Evolutionary conservation across 371 early-diverging fungal species (phyloP).

Genomic region (Globomyces sp.): DNA sequence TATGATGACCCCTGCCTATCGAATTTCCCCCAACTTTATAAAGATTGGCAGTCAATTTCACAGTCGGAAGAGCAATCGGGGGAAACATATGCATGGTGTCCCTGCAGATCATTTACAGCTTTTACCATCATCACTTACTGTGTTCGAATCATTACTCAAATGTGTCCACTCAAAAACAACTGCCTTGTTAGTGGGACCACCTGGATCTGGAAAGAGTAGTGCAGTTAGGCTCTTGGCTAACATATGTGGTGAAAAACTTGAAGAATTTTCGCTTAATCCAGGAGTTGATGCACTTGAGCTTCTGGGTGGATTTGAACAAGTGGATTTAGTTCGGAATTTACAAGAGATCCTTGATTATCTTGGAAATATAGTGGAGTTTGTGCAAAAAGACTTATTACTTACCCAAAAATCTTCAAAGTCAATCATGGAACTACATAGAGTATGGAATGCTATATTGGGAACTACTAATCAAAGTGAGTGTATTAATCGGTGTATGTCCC

Average conservation of each 20-base stretch:
- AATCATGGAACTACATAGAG: background rate
- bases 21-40: slow-evolving; percentile 37
- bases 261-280: slow-evolving; percentile 93
- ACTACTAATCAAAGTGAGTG: slow-evolving; percentile 20
- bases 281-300: slow-evolving; percentile 94
- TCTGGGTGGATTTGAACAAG: slow-evolving; percentile 96
- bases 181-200: slow-evolving; percentile 87
- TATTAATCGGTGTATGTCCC: slow-evolving; percentile 22
- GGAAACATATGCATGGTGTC: slow-evolving; percentile 4
- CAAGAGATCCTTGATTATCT: slow-evolving; percentile 22
- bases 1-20: slow-evolving; percentile 30
- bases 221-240: slow-evolving; percentile 79
- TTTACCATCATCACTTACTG: slow-evolving; percentile 64
- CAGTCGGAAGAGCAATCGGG: slow-evolving; percentile 17
- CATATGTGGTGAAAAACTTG: slow-evolving; percentile 74
- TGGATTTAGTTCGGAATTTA: slow-evolving; percentile 70
- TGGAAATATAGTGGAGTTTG: slow-evolving; percentile 12
- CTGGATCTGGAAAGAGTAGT: slow-evolving; percentile 86
- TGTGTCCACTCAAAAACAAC: slow-evolving; percentile 90
- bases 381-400: slow-evolving; percentile 4
- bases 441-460: slow-evolving; percentile 7
- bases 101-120: slow-evolving; percentile 38
- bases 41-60: slow-evolving; percentile 71
- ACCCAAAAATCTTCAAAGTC: background rate
- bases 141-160: slow-evolving; percentile 77